Evolutionary conservation across 441 rosid species (phyloP).

Genomic region (Oxalis stricta): DNA sequence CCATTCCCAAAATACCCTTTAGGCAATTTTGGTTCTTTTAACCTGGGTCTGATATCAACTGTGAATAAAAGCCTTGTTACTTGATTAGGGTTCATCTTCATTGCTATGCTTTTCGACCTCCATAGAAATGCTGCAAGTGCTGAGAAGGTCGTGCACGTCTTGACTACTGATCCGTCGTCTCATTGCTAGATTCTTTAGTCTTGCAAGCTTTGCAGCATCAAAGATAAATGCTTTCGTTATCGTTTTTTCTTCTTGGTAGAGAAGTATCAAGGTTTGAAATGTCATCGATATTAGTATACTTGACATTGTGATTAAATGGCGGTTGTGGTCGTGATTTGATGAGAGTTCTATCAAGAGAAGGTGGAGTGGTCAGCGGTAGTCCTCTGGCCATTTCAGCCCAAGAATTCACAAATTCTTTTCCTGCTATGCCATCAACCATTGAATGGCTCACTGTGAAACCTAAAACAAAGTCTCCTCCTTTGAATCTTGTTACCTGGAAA

Average conservation of each 20-base stretch:
- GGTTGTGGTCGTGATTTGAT: conserved; percentile 5
- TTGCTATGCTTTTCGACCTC: conserved; percentile 13
- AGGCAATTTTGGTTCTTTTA: conserved; percentile 5
- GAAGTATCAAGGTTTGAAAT: neutral
- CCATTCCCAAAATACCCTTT: conserved; percentile 12
- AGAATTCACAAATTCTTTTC: conserved; percentile 14
- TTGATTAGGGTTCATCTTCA: conserved; percentile 14
- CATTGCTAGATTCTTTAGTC: conserved; percentile 12
- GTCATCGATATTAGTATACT: neutral
- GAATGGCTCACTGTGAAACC: conserved; percentile 17
- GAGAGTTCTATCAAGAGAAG: conserved; percentile 15
- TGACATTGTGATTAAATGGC: neutral
- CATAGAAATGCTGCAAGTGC: conserved; percentile 15
- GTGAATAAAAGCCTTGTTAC: conserved; percentile 11
- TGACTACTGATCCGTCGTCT: conserved; percentile 1
- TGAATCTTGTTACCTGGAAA: conserved; percentile 24
- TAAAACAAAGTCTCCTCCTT: conserved; percentile 14
- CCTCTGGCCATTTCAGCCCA: conserved; percentile 20
- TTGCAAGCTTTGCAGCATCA: conserved; percentile 2
- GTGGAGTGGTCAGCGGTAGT: conserved; percentile 2
- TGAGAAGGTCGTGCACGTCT: conserved; percentile 14
- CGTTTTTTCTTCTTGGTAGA: neutral
- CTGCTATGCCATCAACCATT: conserved; percentile 13
- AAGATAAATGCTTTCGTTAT: conserved; percentile 11
- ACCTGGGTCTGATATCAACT: conserved; percentile 8